Conservation (phyloP, 495 filamentous ascomycete species). For the Daldinia loculata region DNA sequence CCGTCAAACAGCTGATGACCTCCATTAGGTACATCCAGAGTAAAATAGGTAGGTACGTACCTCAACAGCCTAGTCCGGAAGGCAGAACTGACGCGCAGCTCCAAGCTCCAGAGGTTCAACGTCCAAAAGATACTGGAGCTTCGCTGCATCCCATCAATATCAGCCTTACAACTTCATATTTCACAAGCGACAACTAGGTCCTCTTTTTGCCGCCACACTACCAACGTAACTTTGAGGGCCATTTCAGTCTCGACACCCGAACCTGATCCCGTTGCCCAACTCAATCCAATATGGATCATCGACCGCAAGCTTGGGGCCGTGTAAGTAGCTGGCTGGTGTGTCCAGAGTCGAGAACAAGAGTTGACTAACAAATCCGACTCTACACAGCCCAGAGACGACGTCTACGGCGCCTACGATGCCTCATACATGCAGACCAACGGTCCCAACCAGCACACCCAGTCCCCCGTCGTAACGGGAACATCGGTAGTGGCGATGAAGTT, state of each 20-base stretch:
- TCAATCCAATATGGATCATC: slow-evolving; percentile 79
- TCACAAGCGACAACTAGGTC: slow-evolving; percentile 11
- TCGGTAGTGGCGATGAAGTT: slow-evolving; percentile 95
- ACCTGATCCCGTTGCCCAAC: neutral
- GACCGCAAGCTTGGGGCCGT: slow-evolving; percentile 95
- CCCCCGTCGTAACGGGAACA: slow-evolving; percentile 92
- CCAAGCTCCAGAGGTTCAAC: slow-evolving; percentile 27
- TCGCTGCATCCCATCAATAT: slow-evolving; percentile 15
- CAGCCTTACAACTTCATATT: slow-evolving; percentile 18
- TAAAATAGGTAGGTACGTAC: slow-evolving; percentile 20
- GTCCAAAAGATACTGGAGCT: slow-evolving; percentile 40
- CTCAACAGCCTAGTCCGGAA: slow-evolving; percentile 20
- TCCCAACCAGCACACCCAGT: slow-evolving; percentile 86
- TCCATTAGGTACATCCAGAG: too few species aligned
- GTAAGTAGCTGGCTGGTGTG: slow-evolving; percentile 62
- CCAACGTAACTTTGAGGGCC: neutral
- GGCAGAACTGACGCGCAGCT: slow-evolving; percentile 49
- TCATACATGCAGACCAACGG: slow-evolving; percentile 76
- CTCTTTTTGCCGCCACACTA: neutral
- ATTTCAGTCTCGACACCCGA: neutral
- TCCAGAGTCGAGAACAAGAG: slow-evolving; percentile 10
- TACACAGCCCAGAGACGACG: slow-evolving; percentile 86
- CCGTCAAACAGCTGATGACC: slow-evolving; percentile 9
- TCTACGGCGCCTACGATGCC: slow-evolving; percentile 90
- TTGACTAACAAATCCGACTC: slow-evolving; percentile 10